Percentiles rank a stretch among this genome's conserved stretches.
Conservation (phyloP, 2,329 filamentous ascomycete species). For the Penicillium fuscoglaucum region DNA sequence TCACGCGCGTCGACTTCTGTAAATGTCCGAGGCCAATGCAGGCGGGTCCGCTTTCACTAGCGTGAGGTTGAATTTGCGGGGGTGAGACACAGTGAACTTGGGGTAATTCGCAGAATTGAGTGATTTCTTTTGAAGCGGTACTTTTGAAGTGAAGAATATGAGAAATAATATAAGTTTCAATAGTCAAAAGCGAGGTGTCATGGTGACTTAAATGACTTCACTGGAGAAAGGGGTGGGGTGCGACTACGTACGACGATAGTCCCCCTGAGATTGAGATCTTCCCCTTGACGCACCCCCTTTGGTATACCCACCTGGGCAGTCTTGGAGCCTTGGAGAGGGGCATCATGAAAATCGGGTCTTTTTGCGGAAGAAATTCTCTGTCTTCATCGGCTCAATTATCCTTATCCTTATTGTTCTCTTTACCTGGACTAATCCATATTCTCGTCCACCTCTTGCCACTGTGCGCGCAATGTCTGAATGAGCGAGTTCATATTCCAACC, state of each 20-base stretch:
- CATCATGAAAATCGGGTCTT: not conserved
- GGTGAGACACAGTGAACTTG: not conserved
- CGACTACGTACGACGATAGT: not conserved
- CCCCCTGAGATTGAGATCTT: constrained; percentile 7
- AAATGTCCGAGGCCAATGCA: not conserved
- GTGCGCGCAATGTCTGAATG: constrained; percentile 23
- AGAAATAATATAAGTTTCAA: not conserved
- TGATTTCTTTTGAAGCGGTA: not conserved
- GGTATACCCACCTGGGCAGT: not conserved
- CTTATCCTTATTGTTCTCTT: not conserved
- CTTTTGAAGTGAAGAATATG: not conserved
- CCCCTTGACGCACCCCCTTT: not conserved
- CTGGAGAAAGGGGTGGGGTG: not conserved
- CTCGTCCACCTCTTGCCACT: constrained; percentile 25
- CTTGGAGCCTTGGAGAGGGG: not conserved
- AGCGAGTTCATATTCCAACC: constrained; percentile 30
- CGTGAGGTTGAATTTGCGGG: constrained; percentile 2
- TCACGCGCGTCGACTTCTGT: not conserved
- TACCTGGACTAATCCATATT: not conserved
- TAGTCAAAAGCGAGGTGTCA: not conserved
- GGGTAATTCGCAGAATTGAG: not conserved
- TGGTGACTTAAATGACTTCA: not conserved
- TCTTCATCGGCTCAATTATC: not conserved
- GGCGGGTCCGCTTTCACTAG: constrained; percentile 1
- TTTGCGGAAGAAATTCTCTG: not conserved